These are phyloP conservation scores for Trametes pubescens DNA, from an alignment of 1,284 basidiomycete species.

Conservation along the genomic window DNA sequence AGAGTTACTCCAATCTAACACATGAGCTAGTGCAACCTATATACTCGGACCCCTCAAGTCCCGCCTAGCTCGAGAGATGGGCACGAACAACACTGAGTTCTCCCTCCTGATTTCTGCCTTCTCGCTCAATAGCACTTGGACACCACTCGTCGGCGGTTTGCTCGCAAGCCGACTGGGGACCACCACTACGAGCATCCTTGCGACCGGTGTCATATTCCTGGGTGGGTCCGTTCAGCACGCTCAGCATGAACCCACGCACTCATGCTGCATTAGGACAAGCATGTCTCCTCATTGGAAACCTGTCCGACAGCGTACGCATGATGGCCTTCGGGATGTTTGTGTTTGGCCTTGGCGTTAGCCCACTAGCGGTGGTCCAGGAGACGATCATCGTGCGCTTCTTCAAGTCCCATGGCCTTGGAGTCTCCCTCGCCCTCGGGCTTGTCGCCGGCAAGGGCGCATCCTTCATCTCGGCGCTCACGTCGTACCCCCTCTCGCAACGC, in stretches of 20 bases:
- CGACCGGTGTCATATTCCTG: slow-evolving; percentile 73
- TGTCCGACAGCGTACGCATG: slow-evolving; percentile 60
- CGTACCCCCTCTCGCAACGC: slow-evolving; percentile 76
- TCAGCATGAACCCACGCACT: slow-evolving; percentile 9
- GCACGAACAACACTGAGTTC: slow-evolving; percentile 80
- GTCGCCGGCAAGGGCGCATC: slow-evolving; percentile 81
- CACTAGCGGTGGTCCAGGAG: slow-evolving; percentile 79
- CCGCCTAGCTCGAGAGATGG: slow-evolving; percentile 73
- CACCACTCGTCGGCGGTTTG: slow-evolving; percentile 75
- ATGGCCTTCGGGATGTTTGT: slow-evolving; percentile 80
- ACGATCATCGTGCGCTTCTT: slow-evolving; percentile 85
- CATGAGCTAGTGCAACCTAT: slow-evolving; percentile 64
- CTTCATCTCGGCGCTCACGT: slow-evolving; percentile 76
- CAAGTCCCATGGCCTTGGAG: slow-evolving; percentile 76
- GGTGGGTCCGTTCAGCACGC: slow-evolving; percentile 49
- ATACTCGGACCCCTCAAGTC: slow-evolving; percentile 81
- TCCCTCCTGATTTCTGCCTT: slow-evolving; percentile 78
- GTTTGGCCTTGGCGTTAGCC: slow-evolving; percentile 82
- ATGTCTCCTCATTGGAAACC: slow-evolving; percentile 69
- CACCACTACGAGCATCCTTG: slow-evolving; percentile 72
- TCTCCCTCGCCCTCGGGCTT: slow-evolving; percentile 81
- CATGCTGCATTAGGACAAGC: slow-evolving; percentile 57
- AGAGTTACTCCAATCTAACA: neutral
- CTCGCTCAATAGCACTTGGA: slow-evolving; percentile 84
- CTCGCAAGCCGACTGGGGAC: slow-evolving; percentile 75